phyloP scores from a whole-genome alignment of 495 filamentous ascomycete species.

The Saxophila tyrrhenica region DNA sequence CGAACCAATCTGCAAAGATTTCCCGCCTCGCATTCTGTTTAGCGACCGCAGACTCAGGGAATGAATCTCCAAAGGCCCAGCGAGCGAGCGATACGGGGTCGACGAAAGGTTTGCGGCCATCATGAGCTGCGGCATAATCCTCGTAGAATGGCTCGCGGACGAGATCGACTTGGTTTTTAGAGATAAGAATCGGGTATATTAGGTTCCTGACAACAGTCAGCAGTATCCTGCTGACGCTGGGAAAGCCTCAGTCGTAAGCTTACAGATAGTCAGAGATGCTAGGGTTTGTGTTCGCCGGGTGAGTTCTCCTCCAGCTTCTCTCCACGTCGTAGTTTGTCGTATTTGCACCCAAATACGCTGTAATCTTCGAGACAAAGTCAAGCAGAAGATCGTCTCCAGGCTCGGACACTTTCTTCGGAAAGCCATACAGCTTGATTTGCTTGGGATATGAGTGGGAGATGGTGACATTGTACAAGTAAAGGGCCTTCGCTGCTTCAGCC shows the following conservation, averaged over 20 bases:
- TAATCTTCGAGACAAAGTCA: constrained; percentile 22
- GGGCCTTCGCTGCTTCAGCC: constrained; percentile 19
- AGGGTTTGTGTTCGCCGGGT: constrained; percentile 8
- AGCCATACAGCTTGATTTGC: constrained; percentile 19
- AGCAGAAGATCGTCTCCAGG: constrained; percentile 20
- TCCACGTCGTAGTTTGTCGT: constrained; percentile 20
- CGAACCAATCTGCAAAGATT: constrained; percentile 45
- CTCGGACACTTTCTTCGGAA: constrained; percentile 13
- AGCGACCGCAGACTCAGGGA: constrained; percentile 28
- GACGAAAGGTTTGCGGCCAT: constrained; percentile 29
- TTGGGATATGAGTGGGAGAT: constrained; percentile 22
- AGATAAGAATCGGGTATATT: constrained; percentile 26
- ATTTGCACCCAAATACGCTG: constrained; percentile 22
- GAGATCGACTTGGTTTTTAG: constrained; percentile 23
- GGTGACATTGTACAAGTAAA: constrained; percentile 24
- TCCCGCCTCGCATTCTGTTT: constrained; percentile 37
- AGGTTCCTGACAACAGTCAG: constrained; percentile 11
- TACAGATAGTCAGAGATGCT: constrained; percentile 11
- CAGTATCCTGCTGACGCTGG: not conserved
- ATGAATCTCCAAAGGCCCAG: constrained; percentile 43
- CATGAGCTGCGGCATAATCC: constrained; percentile 29
- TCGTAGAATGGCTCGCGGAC: constrained; percentile 31
- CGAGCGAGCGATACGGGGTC: constrained; percentile 38
- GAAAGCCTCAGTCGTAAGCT: not conserved
- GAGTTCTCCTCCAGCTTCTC: constrained; percentile 13